Conservation (phyloP, 2,329 filamentous ascomycete species). For the Sclerotinia glacialis region DNA sequence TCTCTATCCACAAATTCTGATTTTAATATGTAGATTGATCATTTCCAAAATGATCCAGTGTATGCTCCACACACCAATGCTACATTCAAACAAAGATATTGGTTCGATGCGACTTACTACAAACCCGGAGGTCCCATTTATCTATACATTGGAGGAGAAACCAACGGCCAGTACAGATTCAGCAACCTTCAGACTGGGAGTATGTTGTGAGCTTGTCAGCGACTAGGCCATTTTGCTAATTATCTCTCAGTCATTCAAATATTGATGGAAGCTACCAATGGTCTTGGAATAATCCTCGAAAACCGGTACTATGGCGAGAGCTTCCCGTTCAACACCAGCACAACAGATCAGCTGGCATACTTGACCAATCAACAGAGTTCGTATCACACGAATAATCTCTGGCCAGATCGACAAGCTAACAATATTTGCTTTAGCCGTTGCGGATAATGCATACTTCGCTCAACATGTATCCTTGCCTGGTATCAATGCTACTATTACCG, state of each 20-base stretch:
- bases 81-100: slow-evolving; percentile 55
- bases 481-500: slow-evolving; percentile 43
- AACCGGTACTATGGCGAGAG: slow-evolving; percentile 52
- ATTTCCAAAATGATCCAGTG: slow-evolving; percentile 44
- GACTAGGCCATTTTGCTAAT: slow-evolving; percentile 28
- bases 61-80: slow-evolving; percentile 46
- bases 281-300: slow-evolving; percentile 53
- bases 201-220: slow-evolving; percentile 23
- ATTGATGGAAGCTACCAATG: slow-evolving; percentile 52
- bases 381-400: slow-evolving; percentile 1
- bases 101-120: slow-evolving; percentile 53
- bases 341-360: slow-evolving; percentile 49
- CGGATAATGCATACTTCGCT: slow-evolving; percentile 52
- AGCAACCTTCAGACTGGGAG: slow-evolving; percentile 44
- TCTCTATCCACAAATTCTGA: slow-evolving; percentile 10
- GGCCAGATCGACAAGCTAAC: neutral
- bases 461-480: slow-evolving; percentile 48
- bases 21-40: slow-evolving; percentile 43
- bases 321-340: slow-evolving; percentile 48
- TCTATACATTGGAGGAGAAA: slow-evolving; percentile 49
- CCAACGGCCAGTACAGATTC: slow-evolving; percentile 41
- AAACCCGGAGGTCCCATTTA: slow-evolving; percentile 52
- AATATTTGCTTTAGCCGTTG: slow-evolving; percentile 40
- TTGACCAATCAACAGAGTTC: slow-evolving; percentile 50
- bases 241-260: slow-evolving; percentile 48